phyloP scores from a whole-genome alignment of 345 rosid genomes.

The Lagerstroemia speciosa region DNA sequence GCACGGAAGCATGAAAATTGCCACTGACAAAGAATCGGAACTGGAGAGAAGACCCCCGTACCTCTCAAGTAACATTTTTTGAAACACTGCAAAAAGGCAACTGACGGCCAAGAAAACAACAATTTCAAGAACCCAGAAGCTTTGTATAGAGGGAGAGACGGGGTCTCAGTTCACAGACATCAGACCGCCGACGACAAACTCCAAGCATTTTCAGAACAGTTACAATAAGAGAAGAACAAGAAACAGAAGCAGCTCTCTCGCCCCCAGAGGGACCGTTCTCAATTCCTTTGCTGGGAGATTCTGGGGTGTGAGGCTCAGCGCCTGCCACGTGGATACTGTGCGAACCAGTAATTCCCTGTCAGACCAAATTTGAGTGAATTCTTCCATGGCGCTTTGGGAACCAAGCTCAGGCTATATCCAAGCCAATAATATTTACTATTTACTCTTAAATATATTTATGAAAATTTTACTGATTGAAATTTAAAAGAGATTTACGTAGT shows the following conservation, averaged over 20 bases:
- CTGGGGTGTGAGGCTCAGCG: slow-evolving; percentile 28
- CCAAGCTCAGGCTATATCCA: no score
- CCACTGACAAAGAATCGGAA: neutral
- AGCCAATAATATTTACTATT: no score
- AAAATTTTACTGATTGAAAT: no score
- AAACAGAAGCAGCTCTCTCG: neutral
- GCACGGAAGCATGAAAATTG: neutral
- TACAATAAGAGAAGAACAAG: neutral
- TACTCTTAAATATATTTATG: no score
- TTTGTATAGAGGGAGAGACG: neutral
- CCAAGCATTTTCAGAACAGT: neutral
- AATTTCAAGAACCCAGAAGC: neutral
- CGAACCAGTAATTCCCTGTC: neutral
- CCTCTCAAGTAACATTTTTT: neutral
- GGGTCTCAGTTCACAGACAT: neutral
- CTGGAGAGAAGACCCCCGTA: neutral
- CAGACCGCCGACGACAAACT: neutral
- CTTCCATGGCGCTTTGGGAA: neutral
- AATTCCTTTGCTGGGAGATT: slow-evolving; percentile 19
- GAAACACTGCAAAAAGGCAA: neutral
- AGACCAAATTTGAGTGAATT: neutral
- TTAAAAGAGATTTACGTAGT: no score
- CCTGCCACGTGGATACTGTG: slow-evolving; percentile 38
- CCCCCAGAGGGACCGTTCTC: neutral
- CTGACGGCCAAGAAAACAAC: neutral